A percentile compares a stretch with the other conserved stretches of the same genome.
These are phyloP conservation scores for Ogataea sp. DNA, from an alignment of 805 yeast genomes.

Conservation along the genomic window DNA sequence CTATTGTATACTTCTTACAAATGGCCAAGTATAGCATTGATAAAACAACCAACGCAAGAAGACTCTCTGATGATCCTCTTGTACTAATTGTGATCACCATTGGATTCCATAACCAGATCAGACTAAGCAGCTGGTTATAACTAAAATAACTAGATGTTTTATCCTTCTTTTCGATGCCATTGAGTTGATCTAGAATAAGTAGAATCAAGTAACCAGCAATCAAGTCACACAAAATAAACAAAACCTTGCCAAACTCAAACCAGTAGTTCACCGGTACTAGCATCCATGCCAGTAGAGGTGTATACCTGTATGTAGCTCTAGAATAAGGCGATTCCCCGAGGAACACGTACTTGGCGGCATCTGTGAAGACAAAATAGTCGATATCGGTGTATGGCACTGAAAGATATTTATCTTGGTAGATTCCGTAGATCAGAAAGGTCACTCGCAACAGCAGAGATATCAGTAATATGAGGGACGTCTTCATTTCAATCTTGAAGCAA, in stretches of 20 bases:
- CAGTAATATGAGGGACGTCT: slow-evolving; percentile 8
- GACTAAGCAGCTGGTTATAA: slow-evolving; percentile 12
- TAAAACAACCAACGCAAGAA: slow-evolving; percentile 72
- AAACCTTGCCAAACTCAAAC: slow-evolving; percentile 67
- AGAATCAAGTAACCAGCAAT: slow-evolving; percentile 65
- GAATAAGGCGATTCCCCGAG: slow-evolving; percentile 59
- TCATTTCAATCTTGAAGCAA: slow-evolving; percentile 4
- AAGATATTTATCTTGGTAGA: slow-evolving; percentile 77
- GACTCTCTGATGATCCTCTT: slow-evolving; percentile 88
- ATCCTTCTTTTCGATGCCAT: no score
- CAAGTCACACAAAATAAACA: slow-evolving; percentile 74
- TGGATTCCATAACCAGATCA: slow-evolving; percentile 84
- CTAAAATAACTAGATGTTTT: no score
- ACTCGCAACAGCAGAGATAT: slow-evolving; percentile 34
- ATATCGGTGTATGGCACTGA: slow-evolving; percentile 87
- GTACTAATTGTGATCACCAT: slow-evolving; percentile 92
- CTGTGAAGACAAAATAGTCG: slow-evolving; percentile 89
- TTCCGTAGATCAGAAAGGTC: slow-evolving; percentile 67
- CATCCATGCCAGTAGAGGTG: slow-evolving; percentile 84
- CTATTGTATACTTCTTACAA: slow-evolving; percentile 26
- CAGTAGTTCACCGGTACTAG: slow-evolving; percentile 57
- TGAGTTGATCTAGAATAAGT: slow-evolving; percentile 23
- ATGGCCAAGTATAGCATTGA: slow-evolving; percentile 40
- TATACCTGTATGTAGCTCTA: slow-evolving; percentile 87
- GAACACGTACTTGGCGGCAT: slow-evolving; percentile 72